These are phyloP conservation scores for Penicillium herquei DNA, from an alignment of 495 filamentous ascomycete genomes.

Conservation along the genomic window DNA sequence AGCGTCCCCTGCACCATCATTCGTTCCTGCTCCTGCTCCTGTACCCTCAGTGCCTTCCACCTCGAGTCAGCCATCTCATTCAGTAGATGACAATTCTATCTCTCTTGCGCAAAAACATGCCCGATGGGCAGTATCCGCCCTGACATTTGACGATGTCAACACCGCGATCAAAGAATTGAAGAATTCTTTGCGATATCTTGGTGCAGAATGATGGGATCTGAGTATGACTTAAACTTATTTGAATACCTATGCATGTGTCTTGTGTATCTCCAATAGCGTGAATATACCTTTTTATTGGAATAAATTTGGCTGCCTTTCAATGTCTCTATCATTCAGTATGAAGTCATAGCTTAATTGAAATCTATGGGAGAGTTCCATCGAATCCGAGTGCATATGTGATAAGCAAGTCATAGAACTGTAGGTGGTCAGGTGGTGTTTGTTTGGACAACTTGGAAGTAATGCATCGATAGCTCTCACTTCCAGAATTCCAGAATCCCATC, in stretches of 20 bases:
- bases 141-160: slow-evolving; percentile 93
- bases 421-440: too few relatives aligned
- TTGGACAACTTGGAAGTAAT: too few relatives aligned
- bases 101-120: slow-evolving; percentile 88
- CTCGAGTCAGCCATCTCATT: slow-evolving; percentile 25
- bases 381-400: not conserved
- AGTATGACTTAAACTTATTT: not conserved
- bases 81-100: slow-evolving; percentile 72
- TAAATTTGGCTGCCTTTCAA: not conserved
- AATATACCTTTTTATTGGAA: slow-evolving; percentile 6
- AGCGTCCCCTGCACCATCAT: slow-evolving; percentile 20
- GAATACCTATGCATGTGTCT: not conserved
- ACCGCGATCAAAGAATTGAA: slow-evolving; percentile 86
- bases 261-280: slow-evolving; percentile 1
- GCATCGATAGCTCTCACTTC: too few relatives aligned
- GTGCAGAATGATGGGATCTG: slow-evolving; percentile 27
- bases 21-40: slow-evolving; percentile 8
- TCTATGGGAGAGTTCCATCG: not conserved
- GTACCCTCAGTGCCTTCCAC: slow-evolving; percentile 18
- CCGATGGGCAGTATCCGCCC: slow-evolving; percentile 92
- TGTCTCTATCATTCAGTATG: not conserved
- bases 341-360: not conserved
- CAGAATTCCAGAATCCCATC: too few relatives aligned
- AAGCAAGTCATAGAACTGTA: too few relatives aligned
- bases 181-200: slow-evolving; percentile 59